phyloP scores from a whole-genome alignment of 371 early-diverging fungal species.

The Rhizopus arrhizus region DNA sequence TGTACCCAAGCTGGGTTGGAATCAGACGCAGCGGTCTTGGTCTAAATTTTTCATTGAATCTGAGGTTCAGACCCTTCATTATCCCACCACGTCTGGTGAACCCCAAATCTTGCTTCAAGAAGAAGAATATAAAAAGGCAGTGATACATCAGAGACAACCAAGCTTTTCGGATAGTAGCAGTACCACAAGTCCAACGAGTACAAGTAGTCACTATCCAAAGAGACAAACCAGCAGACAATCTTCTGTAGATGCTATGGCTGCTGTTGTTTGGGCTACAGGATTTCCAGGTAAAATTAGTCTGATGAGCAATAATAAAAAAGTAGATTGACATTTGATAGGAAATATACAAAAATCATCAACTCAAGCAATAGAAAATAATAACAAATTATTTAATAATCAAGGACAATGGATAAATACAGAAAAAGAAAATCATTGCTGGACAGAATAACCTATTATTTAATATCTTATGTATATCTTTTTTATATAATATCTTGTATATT shows the following conservation, averaged over 20 bases:
- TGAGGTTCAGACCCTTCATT: constrained; percentile 30
- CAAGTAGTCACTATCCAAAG: constrained; percentile 1
- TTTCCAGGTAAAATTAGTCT: background rate
- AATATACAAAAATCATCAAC: no score
- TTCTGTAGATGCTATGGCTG: background rate
- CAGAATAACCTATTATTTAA: no score
- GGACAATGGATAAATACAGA: no score
- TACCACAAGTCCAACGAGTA: constrained; percentile 2
- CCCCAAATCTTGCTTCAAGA: background rate
- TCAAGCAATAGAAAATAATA: no score
- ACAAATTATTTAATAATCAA: no score
- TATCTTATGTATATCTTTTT: no score
- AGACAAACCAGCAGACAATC: background rate
- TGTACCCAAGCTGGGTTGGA: background rate
- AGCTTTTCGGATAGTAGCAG: constrained; percentile 6
- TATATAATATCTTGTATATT: no score
- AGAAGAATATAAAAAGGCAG: background rate
- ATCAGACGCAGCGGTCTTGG: constrained; percentile 3
- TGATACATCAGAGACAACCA: background rate
- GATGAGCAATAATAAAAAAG: no score
- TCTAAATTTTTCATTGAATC: constrained; percentile 22
- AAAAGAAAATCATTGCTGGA: no score
- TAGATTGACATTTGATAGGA: no score
- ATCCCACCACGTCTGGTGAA: constrained; percentile 5
- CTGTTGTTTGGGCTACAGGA: background rate